Conservation (phyloP, 139 green algal species). For the Desmodesmus armatus region DNA sequence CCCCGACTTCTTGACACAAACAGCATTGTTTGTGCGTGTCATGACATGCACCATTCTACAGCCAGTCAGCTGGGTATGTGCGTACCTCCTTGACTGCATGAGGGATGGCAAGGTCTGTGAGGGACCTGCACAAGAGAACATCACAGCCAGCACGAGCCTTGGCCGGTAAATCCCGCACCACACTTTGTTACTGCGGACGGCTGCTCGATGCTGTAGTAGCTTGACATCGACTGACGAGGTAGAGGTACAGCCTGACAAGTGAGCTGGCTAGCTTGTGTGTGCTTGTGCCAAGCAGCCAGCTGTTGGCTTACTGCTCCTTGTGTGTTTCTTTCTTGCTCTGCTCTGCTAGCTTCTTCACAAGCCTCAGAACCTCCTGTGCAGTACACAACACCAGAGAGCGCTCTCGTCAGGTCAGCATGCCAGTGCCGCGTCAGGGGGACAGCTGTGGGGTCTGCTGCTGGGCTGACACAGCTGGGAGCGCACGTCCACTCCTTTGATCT, state of each 20-base stretch:
- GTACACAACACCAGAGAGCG: background rate
- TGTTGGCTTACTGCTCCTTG: slow-evolving; percentile 42
- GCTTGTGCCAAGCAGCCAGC: too few species aligned
- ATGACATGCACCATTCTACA: background rate
- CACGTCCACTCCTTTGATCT: slow-evolving; percentile 34
- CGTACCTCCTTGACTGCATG: slow-evolving; percentile 37
- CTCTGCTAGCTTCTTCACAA: slow-evolving; percentile 70
- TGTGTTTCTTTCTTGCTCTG: slow-evolving; percentile 55
- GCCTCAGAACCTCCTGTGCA: slow-evolving; percentile 81
- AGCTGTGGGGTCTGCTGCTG: background rate
- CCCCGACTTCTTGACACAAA: too few species aligned
- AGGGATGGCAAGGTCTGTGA: slow-evolving; percentile 9
- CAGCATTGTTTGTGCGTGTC: background rate
- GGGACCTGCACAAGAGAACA: background rate
- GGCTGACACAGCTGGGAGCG: background rate
- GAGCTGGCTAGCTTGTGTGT: background rate
- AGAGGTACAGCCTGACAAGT: background rate
- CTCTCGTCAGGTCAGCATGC: background rate
- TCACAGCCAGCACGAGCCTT: background rate
- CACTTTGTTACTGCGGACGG: too few species aligned
- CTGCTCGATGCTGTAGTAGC: too few species aligned
- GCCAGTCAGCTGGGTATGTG: too few species aligned
- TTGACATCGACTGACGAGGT: too few species aligned
- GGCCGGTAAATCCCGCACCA: background rate
- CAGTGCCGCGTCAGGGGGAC: background rate